Evolutionary conservation across 2,329 filamentous ascomycete genomes (phyloP).

Genomic region (Passalora sequoiae): DNA sequence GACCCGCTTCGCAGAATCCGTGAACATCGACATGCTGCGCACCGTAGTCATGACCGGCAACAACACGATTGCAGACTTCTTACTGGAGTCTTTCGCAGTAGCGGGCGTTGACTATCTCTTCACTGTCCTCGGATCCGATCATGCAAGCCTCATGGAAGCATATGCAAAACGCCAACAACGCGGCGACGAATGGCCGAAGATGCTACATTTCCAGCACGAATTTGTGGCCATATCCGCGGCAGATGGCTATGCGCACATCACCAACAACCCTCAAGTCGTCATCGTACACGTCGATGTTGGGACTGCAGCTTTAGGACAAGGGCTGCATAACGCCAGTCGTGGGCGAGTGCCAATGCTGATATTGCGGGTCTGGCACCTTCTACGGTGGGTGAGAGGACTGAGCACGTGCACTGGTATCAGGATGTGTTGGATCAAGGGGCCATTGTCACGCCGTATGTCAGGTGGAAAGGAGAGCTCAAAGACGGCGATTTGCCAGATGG

Average conservation of each 20-base stretch:
- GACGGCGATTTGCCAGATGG: too few species aligned
- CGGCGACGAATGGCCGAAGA: constrained; percentile 58
- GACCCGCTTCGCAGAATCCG: too few species aligned
- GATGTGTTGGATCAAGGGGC: constrained; percentile 71
- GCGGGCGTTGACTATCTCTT: constrained; percentile 51
- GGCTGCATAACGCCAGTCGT: constrained; percentile 68
- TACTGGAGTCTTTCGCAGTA: constrained; percentile 16
- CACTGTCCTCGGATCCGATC: constrained; percentile 61
- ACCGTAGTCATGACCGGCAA: too few species aligned
- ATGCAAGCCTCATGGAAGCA: constrained; percentile 69
- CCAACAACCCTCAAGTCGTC: constrained; percentile 64
- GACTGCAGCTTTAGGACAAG: constrained; percentile 67
- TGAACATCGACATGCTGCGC: too few species aligned
- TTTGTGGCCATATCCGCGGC: constrained; percentile 79
- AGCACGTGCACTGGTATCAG: constrained; percentile 78
- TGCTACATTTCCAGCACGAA: constrained; percentile 73
- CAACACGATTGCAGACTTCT: constrained; percentile 15
- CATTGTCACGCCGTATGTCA: constrained; percentile 73
- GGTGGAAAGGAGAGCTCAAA: constrained; percentile 73
- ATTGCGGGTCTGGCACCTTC: constrained; percentile 67
- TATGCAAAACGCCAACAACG: constrained; percentile 68
- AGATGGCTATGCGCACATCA: constrained; percentile 67
- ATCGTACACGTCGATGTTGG: constrained; percentile 76
- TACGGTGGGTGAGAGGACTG: constrained; percentile 62
- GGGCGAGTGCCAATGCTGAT: constrained; percentile 67